Evolutionary conservation across 225 moss, liverwort and hornwort species (phyloP).

Genomic region (Straminergon stramineum): DNA sequence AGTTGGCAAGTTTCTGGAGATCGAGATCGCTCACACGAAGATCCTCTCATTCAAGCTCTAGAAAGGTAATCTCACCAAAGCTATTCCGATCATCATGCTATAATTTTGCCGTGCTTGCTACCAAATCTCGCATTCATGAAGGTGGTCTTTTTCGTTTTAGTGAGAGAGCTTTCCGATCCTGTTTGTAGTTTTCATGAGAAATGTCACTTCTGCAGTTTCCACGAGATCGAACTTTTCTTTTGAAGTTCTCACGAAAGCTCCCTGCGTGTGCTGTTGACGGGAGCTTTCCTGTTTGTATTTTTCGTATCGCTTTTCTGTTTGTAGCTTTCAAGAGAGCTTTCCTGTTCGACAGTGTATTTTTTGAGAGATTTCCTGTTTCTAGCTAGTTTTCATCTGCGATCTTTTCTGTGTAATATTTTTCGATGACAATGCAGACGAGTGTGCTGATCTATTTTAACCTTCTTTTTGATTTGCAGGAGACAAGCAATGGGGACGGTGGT

Average conservation of each 20-base stretch:
- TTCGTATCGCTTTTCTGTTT: neutral
- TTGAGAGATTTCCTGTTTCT: neutral
- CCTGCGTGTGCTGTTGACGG: neutral
- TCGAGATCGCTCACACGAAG: neutral
- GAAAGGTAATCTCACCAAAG: neutral
- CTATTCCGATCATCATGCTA: neutral
- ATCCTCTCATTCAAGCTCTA: neutral
- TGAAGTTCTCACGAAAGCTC: neutral
- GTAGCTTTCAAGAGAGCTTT: neutral
- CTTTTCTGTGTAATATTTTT: too few species aligned
- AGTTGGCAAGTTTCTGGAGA: neutral
- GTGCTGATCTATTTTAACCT: neutral
- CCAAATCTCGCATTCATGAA: neutral
- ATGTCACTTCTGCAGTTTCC: neutral
- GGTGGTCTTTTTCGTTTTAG: neutral
- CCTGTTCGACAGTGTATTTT: neutral
- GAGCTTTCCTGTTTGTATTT: neutral
- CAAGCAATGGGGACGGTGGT: neutral
- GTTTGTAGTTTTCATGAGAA: neutral
- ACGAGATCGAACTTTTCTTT: neutral
- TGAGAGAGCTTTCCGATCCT: neutral
- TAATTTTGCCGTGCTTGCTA: too few species aligned
- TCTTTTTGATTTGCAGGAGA: neutral
- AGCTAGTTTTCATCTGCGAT: neutral
- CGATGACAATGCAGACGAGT: neutral